Conservation (phyloP, 1,139 yeast species). For the Nematodospora anomalae region DNA sequence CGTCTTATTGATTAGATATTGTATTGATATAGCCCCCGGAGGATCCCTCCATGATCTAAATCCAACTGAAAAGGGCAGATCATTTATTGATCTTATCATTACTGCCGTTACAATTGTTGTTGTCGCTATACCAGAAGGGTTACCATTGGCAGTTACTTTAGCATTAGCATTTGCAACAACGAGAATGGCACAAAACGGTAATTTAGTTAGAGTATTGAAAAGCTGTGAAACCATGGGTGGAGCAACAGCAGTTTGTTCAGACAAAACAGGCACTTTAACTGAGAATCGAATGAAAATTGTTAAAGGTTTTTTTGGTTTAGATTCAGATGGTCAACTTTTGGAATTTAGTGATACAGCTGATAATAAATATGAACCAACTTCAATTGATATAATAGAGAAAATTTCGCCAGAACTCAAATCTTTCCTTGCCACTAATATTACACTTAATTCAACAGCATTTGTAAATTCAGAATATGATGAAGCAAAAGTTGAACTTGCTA, state of each 20-base stretch:
- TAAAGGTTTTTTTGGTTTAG: constrained; percentile 60
- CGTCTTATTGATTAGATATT: constrained; percentile 75
- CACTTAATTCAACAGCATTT: constrained; percentile 86
- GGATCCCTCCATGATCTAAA: constrained; percentile 44
- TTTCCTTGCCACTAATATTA: constrained; percentile 59
- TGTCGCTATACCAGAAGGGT: constrained; percentile 98
- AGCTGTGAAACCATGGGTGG: constrained; percentile 99
- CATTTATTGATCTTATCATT: constrained; percentile 80
- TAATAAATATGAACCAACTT: constrained; percentile 22
- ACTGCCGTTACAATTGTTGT: constrained; percentile 91
- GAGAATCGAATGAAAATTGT: constrained; percentile 92
- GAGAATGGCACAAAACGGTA: constrained; percentile 95
- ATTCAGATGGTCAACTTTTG: constrained; percentile 15
- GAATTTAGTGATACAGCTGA: constrained; percentile 47
- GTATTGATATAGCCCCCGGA: constrained; percentile 61
- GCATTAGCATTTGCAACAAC: constrained; percentile 98
- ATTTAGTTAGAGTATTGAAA: constrained; percentile 87
- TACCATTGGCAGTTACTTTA: constrained; percentile 92
- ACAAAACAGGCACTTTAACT: constrained; percentile 95
- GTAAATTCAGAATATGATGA: constrained; percentile 55
- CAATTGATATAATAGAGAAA: constrained; percentile 31
- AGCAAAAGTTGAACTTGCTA: constrained; percentile 31
- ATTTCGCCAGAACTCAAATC: constrained; percentile 34
- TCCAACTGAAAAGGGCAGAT: constrained; percentile 78
- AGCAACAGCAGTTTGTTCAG: constrained; percentile 95